Evolutionary conservation across 345 rosid genomes (phyloP), one percentile per base, ranked within the genome.

Genomic region (Euphorbia pulcherrima): DNA sequence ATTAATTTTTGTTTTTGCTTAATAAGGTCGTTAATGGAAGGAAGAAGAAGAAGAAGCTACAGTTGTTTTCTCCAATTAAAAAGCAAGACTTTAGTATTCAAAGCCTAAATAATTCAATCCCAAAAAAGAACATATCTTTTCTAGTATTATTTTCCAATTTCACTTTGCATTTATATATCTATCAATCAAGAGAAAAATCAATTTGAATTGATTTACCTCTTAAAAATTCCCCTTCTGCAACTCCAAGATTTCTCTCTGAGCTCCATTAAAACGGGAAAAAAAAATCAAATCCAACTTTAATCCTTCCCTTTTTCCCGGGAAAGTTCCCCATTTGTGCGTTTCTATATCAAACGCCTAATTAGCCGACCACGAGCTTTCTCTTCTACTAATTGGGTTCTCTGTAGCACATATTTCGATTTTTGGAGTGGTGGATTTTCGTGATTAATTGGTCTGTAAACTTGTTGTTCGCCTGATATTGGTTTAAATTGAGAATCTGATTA

Each of bases 311-410:
- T 41, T 56, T 56, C 54, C 62, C 39, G 55, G 63, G 17, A 57
- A 14, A 12, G 44, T 44, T 62, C 4, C 18, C 23, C 20, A 20
- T 7, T 13, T 27, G 55, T 10, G 29, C 64, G 8, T 68, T 57
- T n/a, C 30, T 57, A 35, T 57, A 33, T 52, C 65, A 4, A n/a
- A n/a, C n/a, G n/a, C n/a, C n/a, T n/a, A 10, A 29, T n/a, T n/a
- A 23, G 39, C 26, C 55, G 29, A 44, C 30, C 55, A 40, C 64
- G 71, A 68, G 44, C 26, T 41, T 62, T 41, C 37, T 44, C 67
- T 26, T 24, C 54, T n/a, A 50, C 44, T 44, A 39, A 1, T 18
- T 29, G 2, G 18, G 35, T 41, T 18, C 39, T 13, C 27, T 44
- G 8, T 20, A 62, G 8, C 35, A 52, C 67, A 44, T 35, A 62